A percentile compares a stretch with the other conserved stretches of the same genome.
These are phyloP conservation scores for Auricularia sp. DNA, from an alignment of 768 basidiomycete species.

Conservation along the genomic window DNA sequence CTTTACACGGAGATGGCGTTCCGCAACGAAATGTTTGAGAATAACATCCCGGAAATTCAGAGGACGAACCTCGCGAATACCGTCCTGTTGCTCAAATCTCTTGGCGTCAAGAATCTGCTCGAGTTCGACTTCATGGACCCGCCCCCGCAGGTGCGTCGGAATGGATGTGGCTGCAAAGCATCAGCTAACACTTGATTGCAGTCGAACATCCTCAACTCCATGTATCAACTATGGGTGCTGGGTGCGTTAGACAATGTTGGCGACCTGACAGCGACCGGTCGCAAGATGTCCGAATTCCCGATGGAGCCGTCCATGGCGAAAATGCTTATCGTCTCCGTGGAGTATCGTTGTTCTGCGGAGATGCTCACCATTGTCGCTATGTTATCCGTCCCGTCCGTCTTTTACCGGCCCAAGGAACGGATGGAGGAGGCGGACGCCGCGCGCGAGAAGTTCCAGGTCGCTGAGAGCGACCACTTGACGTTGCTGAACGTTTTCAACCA, in stretches of 20 bases:
- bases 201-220: slow-evolving; percentile 96
- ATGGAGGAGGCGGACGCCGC: slow-evolving; percentile 98
- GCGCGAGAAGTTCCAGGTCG: slow-evolving; percentile 95
- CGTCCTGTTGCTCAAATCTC: slow-evolving; percentile 84
- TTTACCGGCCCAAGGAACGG: slow-evolving; percentile 93
- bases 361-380: slow-evolving; percentile 99
- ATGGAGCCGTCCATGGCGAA: slow-evolving; percentile 99
- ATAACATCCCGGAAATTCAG: slow-evolving; percentile 97
- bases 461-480: slow-evolving; percentile 95
- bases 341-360: slow-evolving; percentile 85
- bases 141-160: slow-evolving; percentile 74
- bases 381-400: slow-evolving; percentile 95
- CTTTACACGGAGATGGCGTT: slow-evolving; percentile 95
- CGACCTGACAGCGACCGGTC: slow-evolving; percentile 84
- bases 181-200: slow-evolving; percentile 18
- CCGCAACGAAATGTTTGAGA: slow-evolving; percentile 90
- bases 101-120: slow-evolving; percentile 92
- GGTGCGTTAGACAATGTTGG: slow-evolving; percentile 96
- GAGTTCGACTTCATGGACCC: slow-evolving; percentile 99
- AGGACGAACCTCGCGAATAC: slow-evolving; percentile 97
- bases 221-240: slow-evolving; percentile 99
- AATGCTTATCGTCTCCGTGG: slow-evolving; percentile 94
- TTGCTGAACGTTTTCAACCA: slow-evolving; percentile 93
- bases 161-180: not conserved
- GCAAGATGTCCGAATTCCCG: slow-evolving; percentile 98